Base-by-base conservation (phyloP, 2,329 filamentous ascomycete species). In the Fusarium staphyleae region DNA sequence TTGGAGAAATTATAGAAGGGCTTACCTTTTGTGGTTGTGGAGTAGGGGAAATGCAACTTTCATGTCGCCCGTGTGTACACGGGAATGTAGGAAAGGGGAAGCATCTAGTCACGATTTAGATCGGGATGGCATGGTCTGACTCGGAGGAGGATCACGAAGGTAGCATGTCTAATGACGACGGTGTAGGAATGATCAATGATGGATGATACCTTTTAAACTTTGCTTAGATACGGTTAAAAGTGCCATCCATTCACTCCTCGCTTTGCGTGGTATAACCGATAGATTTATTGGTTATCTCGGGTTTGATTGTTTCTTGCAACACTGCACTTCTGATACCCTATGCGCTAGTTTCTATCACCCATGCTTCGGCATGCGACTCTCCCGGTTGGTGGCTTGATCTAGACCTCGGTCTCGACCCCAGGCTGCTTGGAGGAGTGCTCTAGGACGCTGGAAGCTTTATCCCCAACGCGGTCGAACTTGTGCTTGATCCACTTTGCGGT, bases 351-450 rank as follows among this genome's bases (percentile, higher is more conserved):
- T 28, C 11, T 22, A 18, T 28, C 30, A n/a, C 16, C 12, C 14
- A 22, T 32, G 35, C 33, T 18, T 26, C 30, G 39, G 28, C 40
- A 43, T 49, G 39, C 30, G 53, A 46, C 36, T 34, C 33, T 39
- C 37, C 39, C 13, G 41, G 24, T 26, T 41, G 7, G 51, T 61
- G 61, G 60, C 59, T 65, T 60, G 50, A 26, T 24, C 77, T 72
- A 90, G 32, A 87, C 85, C 73, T 91, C 88, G 14, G 86, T 90
- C 77, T 90, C 87, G 61, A 90, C 78, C 1, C 83, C 85, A 9
- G 73, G 70, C 26, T 81, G 79, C 64, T 85, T 82, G 14, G 84
- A 81, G 45, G 78, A 73, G 67, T 88, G 85, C 42, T 84, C 78
- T 60, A 89, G 85, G 4, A 81, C 75, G 22, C 79, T 73, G 54